Base-by-base conservation (phyloP, 495 filamentous ascomycete genomes). In the Penicillium dipodomyicola region DNA sequence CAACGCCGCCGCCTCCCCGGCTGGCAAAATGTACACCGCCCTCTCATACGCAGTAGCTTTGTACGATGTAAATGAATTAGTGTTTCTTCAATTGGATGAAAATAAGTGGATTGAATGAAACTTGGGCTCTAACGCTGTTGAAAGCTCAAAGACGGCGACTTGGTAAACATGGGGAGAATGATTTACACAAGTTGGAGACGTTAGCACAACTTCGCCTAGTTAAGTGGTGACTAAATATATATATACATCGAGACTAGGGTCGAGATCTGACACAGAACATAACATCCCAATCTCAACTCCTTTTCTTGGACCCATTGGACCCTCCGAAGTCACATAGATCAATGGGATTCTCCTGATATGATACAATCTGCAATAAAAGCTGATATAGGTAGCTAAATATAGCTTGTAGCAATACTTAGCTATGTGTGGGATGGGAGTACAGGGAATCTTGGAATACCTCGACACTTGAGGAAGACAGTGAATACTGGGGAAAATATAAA, bases 11-110 rank as follows among this genome's bases (percentile, higher is more conserved):
- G 30, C 52, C 52, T 53, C 41, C 20, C 41, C 22, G 20, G 37
- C 12, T 22, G 54, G 54, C 54, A 56, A 27, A 56, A 56, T 27
- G 25, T 45, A 54, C 52, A 54, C 52, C 52, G 52, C 52, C 29
- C 37, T 19, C 25, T 8, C 14, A 22, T 14, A 23, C 7, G 32
- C 20, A 11, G n/a, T 41, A 20, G 14, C 1, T 29, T 2, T 33
- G 10, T 37, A 30, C 9, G 25, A 6, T 4, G 23, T 46, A 29
- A n/a, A 15, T 20, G 11, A 49, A 6, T 22, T 32, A 12, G 27
- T 5, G n/a, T 37, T 30, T 30, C n/a, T 30, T 48, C 8, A 19
- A 32, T 30, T 48, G 45, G 3, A n/a, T 20, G 9, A 5, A 29
- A 46, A 43, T 4, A 14, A 37, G 6, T 7, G 5, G n/a, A 15